Percentiles rank a stretch among this genome's conserved stretches.
Evolutionary conservation across 2,329 filamentous ascomycete species (phyloP).

Genomic region (Colletotrichum orchidophilum): DNA sequence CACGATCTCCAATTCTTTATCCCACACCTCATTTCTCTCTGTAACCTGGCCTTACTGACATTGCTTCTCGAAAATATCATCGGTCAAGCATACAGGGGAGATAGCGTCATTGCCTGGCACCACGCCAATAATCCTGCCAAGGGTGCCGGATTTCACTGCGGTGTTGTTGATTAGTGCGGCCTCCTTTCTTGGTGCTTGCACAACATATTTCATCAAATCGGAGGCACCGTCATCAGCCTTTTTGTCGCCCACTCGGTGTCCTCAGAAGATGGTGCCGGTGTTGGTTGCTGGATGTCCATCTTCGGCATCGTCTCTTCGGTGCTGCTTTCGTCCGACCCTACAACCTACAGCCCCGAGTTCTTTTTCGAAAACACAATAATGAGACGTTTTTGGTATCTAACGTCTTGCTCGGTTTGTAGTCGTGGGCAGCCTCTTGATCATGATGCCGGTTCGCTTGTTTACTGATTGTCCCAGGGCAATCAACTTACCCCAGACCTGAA

Average conservation of each 20-base stretch:
- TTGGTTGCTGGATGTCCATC: constrained; percentile 59
- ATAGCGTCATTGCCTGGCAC: constrained; percentile 59
- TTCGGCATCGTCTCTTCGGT: constrained; percentile 46
- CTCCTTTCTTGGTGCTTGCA: constrained; percentile 48
- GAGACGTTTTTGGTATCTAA: constrained; percentile 15
- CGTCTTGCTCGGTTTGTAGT: constrained; percentile 17
- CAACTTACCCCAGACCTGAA: constrained; percentile 28
- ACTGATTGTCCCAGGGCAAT: constrained; percentile 7
- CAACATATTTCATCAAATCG: constrained; percentile 59
- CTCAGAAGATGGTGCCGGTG: constrained; percentile 53
- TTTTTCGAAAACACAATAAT: neutral
- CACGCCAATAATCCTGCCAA: constrained; percentile 58
- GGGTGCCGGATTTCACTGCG: constrained; percentile 59
- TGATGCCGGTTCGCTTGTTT: neutral
- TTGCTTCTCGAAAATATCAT: constrained; percentile 69
- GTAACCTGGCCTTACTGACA: constrained; percentile 61
- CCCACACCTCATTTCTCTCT: constrained; percentile 60
- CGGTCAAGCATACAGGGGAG: constrained; percentile 68
- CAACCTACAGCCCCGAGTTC: neutral
- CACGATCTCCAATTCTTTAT: constrained; percentile 66
- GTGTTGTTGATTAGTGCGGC: constrained; percentile 54
- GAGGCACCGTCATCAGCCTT: constrained; percentile 57
- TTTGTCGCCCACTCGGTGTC: constrained; percentile 54
- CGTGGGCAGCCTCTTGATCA: neutral
- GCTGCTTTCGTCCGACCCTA: constrained; percentile 41